phyloP scores from a whole-genome alignment of 2,329 filamentous ascomycete species.

The Aspergillus sp. region DNA sequence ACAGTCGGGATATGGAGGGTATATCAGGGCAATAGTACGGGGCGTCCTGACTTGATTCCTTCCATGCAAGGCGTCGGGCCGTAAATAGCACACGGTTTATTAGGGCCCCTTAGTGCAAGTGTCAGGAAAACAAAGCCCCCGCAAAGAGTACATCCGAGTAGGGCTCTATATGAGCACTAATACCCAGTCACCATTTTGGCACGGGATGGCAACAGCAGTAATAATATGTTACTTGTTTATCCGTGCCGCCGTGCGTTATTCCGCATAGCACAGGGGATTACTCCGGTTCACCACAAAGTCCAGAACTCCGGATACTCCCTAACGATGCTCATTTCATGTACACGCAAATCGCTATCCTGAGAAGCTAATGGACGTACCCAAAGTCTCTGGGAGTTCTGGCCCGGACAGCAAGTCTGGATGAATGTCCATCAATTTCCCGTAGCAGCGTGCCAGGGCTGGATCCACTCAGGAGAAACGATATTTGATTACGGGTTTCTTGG shows the following conservation, averaged over 20 bases:
- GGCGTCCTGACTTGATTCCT: not conserved
- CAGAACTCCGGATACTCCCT: too few relatives aligned
- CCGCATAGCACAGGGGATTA: too few relatives aligned
- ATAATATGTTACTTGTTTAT: too few relatives aligned
- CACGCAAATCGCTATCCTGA: too few relatives aligned
- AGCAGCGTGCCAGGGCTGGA: not conserved
- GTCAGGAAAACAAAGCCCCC: not conserved
- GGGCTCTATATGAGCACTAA: too few relatives aligned
- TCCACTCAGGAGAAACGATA: not conserved
- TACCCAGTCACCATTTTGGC: too few relatives aligned
- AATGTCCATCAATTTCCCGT: not conserved
- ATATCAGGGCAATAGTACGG: not conserved
- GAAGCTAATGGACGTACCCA: not conserved
- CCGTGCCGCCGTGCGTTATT: too few relatives aligned
- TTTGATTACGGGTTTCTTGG: not conserved
- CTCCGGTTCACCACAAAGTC: too few relatives aligned
- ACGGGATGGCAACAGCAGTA: too few relatives aligned
- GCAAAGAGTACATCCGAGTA: not conserved
- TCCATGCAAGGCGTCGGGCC: not conserved
- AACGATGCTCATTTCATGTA: too few relatives aligned
- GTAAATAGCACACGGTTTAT: not conserved
- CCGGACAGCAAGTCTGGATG: not conserved
- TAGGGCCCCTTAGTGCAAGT: not conserved
- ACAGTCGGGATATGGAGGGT: not conserved
- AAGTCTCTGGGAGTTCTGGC: not conserved